Conservation (phyloP, 2,329 filamentous ascomycete genomes). For the Talaromyces islandicus region DNA sequence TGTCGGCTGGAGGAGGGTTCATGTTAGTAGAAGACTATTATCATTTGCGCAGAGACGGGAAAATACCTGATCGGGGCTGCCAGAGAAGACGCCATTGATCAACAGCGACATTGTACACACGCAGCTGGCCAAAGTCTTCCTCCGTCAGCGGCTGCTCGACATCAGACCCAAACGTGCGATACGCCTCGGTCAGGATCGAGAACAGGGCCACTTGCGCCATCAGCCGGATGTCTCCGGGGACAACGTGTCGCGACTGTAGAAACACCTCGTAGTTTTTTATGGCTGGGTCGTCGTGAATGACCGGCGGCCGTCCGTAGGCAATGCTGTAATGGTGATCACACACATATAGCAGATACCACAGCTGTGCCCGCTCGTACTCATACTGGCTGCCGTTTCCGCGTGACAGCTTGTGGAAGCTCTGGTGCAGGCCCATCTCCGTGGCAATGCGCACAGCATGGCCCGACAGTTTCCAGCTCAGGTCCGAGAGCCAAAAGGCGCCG, state of each 20-base stretch:
- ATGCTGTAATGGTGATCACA: constrained; percentile 63
- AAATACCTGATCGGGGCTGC: constrained; percentile 38
- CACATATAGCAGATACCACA: constrained; percentile 60
- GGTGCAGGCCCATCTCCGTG: constrained; percentile 53
- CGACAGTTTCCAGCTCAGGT: constrained; percentile 58
- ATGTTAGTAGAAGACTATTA: constrained; percentile 4
- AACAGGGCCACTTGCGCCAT: constrained; percentile 55
- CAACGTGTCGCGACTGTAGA: constrained; percentile 46
- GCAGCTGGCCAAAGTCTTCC: constrained; percentile 46
- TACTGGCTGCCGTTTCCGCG: constrained; percentile 45
- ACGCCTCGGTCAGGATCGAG: constrained; percentile 53
- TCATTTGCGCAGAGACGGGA: not conserved
- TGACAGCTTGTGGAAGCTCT: constrained; percentile 46
- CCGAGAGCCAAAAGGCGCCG: constrained; percentile 52
- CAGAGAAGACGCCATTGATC: constrained; percentile 49
- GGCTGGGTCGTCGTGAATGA: constrained; percentile 53
- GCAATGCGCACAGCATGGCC: constrained; percentile 55
- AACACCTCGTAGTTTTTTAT: constrained; percentile 55
- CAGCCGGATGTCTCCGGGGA: constrained; percentile 51
- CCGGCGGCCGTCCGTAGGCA: constrained; percentile 53
- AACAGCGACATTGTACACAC: constrained; percentile 43
- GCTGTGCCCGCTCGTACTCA: constrained; percentile 50
- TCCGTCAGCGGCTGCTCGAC: constrained; percentile 47
- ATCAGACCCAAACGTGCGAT: constrained; percentile 53
- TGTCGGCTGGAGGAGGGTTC: constrained; percentile 31